Base-by-base conservation (phyloP, 1,284 basidiomycete species). In the Puccinia brachypodii region DNA sequence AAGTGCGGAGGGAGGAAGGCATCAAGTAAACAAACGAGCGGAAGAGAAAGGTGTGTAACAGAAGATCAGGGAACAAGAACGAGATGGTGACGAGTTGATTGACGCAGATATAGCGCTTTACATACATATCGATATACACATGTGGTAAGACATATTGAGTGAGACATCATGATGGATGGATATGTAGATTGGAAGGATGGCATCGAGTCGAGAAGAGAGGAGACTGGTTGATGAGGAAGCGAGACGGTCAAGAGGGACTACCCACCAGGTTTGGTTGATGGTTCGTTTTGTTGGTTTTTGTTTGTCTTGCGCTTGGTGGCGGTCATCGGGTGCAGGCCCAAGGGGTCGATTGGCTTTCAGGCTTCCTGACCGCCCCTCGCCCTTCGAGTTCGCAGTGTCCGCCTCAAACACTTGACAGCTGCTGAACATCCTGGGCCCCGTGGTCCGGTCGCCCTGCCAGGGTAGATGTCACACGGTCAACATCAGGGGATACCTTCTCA, bases 301-400 rank as follows among this genome's bases (percentile, higher is more conserved):
- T 31, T 28, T 28, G 72, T 74, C 72, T 74, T 74, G 19, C 72
- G 72, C 33, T 74, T 74, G 1, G 72, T 74, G 0, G 72, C 72
- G 33, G 72, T 74, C 72, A 74, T 74, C 53, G 69, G 50, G 64
- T 50, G 14, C 19, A n/a, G n/a, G n/a, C n/a, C n/a, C n/a, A 89
- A 84, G 38, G 36, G 3, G 36, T 38, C 16, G 13, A 14, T 19
- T 62, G 40, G 38, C 22, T 68, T 44, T 25, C 28, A 53, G 25
- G 44, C 16, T 28, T 44, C 11, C 13, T 40, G 31, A 36, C 31
- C 62, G 62, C 77, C 74, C n/a, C n/a, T n/a, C n/a, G n/a, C n/a
- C n/a, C n/a, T n/a, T n/a, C n/a, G n/a, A n/a, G n/a, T n/a, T n/a
- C n/a, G n/a, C n/a, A n/a, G n/a, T n/a, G n/a, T n/a, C n/a, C n/a